These are phyloP conservation scores for Ceratorhiza oryzae-sativae DNA, from an alignment of 1,284 basidiomycete genomes.

Conservation along the genomic window DNA sequence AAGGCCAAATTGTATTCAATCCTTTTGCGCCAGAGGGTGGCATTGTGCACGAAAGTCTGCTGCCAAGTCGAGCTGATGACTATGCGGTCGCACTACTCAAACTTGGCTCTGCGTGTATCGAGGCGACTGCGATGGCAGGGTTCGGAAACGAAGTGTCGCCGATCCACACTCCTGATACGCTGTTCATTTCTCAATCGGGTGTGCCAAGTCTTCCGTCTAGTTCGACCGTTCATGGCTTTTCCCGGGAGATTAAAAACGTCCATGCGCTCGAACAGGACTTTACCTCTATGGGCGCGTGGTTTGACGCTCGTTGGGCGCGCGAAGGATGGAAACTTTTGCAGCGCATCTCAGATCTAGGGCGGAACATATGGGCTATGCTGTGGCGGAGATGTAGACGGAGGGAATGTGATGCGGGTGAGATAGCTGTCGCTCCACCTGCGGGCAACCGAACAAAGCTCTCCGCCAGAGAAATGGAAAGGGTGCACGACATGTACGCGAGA, in stretches of 20 bases:
- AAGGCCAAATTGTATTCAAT: slow-evolving; percentile 56
- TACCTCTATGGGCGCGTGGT: slow-evolving; percentile 48
- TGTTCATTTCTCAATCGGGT: slow-evolving; percentile 24
- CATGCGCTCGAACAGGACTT: slow-evolving; percentile 47
- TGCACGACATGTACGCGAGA: slow-evolving; percentile 57
- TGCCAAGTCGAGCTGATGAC: slow-evolving; percentile 70
- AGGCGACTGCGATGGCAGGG: slow-evolving; percentile 72
- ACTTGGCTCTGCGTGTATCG: slow-evolving; percentile 73
- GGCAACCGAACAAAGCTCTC: not conserved
- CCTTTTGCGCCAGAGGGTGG: slow-evolving; percentile 46
- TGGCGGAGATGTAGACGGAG: slow-evolving; percentile 42
- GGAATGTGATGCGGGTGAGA: not conserved
- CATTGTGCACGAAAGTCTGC: slow-evolving; percentile 49
- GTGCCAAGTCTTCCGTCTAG: not conserved
- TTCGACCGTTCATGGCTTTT: slow-evolving; percentile 51
- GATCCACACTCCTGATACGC: slow-evolving; percentile 21
- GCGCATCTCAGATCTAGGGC: slow-evolving; percentile 53
- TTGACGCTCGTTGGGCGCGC: slow-evolving; percentile 58
- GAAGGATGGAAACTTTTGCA: slow-evolving; percentile 55
- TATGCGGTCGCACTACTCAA: slow-evolving; percentile 73
- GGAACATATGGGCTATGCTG: slow-evolving; percentile 50
- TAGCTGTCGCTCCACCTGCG: not conserved
- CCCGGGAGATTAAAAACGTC: slow-evolving; percentile 60
- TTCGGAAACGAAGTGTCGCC: slow-evolving; percentile 65
- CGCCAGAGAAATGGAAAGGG: slow-evolving; percentile 44